Conservation (phyloP, 2,329 filamentous ascomycete genomes). For the Colletotrichum lindemuthianum region DNA sequence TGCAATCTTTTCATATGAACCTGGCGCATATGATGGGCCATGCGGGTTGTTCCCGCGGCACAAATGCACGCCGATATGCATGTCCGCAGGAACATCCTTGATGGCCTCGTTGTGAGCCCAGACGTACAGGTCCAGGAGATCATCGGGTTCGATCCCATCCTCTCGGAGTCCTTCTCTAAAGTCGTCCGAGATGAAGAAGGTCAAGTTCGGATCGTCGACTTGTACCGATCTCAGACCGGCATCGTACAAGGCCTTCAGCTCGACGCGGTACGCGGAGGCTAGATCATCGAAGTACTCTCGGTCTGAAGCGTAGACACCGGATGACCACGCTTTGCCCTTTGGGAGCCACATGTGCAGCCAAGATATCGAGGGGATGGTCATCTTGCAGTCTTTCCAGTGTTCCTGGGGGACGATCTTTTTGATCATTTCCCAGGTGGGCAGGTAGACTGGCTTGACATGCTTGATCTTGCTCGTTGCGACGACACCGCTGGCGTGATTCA, state of each 20-base stretch:
- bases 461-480: conserved; percentile 59
- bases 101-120: conserved; percentile 79
- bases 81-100: conserved; percentile 69
- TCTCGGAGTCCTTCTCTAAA: conserved; percentile 77
- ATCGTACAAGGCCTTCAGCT: conserved; percentile 68
- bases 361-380: conserved; percentile 63
- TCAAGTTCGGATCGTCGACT: conserved; percentile 73
- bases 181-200: conserved; percentile 79
- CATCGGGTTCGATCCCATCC: conserved; percentile 73
- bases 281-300: conserved; percentile 72
- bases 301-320: conserved; percentile 39
- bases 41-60: conserved; percentile 76
- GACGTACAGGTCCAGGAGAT: conserved; percentile 79
- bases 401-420: conserved; percentile 57
- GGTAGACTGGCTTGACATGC: conserved; percentile 55
- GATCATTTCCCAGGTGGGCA: conserved; percentile 59
- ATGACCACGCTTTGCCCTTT: conserved; percentile 37
- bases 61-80: conserved; percentile 82
- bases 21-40: conserved; percentile 72
- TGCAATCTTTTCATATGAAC: conserved; percentile 73
- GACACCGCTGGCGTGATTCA: conserved; percentile 44
- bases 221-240: conserved; percentile 72
- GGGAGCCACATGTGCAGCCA: conserved; percentile 50
- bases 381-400: conserved; percentile 62
- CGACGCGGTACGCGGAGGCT: conserved; percentile 71